Evolutionary conservation across 2,329 filamentous ascomycete species (phyloP).

Genomic region (Cladosporium sp.): DNA sequence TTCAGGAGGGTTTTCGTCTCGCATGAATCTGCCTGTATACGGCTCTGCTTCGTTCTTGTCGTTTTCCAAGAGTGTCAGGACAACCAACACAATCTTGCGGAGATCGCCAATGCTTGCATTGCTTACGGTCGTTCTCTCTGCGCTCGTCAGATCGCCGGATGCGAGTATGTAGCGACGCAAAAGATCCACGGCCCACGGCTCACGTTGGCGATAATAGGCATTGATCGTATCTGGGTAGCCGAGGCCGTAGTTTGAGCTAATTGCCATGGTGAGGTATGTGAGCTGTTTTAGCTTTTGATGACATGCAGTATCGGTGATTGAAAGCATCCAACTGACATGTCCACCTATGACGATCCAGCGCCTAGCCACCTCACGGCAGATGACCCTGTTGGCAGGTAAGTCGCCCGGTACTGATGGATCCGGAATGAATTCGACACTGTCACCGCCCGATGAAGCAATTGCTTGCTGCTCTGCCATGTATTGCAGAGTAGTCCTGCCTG

Average conservation of each 20-base stretch:
- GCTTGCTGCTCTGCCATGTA: not conserved
- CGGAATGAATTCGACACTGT: not conserved
- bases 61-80: not conserved
- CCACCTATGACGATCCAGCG: not conserved
- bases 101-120: not conserved
- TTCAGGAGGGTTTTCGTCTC: not conserved
- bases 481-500: not conserved
- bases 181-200: not conserved
- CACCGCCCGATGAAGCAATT: not conserved
- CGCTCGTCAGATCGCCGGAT: not conserved
- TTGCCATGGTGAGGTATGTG: not conserved
- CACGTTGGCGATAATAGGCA: not conserved
- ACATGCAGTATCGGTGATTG: not conserved
- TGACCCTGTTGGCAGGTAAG: not conserved
- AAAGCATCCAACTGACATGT: too few relatives aligned
- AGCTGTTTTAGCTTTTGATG: not conserved
- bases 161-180: not conserved
- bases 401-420: not conserved
- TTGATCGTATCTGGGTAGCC: not conserved
- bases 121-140: too few relatives aligned
- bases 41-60: not conserved
- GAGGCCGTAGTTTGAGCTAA: not conserved
- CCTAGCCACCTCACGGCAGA: not conserved
- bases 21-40: too few relatives aligned
- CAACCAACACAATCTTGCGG: not conserved